A percentile compares a stretch with the other conserved stretches of the same genome.
phyloP scores from a whole-genome alignment of 306 rosid genomes.

The Cicer bijugum region DNA sequence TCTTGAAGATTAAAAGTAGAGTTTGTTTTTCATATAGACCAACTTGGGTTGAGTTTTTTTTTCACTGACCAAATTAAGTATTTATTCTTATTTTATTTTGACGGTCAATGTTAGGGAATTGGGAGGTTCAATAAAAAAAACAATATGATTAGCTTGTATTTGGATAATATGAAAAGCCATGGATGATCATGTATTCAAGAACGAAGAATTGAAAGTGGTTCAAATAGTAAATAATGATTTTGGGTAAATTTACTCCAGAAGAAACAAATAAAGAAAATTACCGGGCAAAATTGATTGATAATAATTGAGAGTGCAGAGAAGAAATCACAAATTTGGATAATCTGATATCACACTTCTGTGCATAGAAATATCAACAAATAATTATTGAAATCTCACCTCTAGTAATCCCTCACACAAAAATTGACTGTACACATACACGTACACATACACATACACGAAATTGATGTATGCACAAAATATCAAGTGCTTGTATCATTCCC shows the following conservation, averaged over 20 bases:
- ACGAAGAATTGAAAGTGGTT: too few species aligned
- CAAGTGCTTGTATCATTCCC: slow-evolving; percentile 8
- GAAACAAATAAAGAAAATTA: not conserved
- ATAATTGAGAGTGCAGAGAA: not conserved
- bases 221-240: not conserved
- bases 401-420: slow-evolving; percentile 6
- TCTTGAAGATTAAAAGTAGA: too few species aligned
- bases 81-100: too few species aligned
- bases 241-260: not conserved
- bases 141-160: too few species aligned
- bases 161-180: too few species aligned
- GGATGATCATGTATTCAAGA: too few species aligned
- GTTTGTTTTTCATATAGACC: too few species aligned
- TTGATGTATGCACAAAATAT: slow-evolving; percentile 25
- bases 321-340: slow-evolving; percentile 24
- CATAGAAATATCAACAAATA: slow-evolving; percentile 7
- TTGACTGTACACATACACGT: slow-evolving; percentile 40
- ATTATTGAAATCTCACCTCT: not conserved
- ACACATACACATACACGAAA: slow-evolving; percentile 8
- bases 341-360: slow-evolving; percentile 1
- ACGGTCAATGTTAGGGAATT: too few species aligned
- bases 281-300: not conserved
- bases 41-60: too few species aligned
- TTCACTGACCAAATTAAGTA: too few species aligned
- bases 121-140: too few species aligned